Evolutionary conservation across 2,329 filamentous ascomycete species (phyloP).

Genomic region (Colletotrichum godetiae): DNA sequence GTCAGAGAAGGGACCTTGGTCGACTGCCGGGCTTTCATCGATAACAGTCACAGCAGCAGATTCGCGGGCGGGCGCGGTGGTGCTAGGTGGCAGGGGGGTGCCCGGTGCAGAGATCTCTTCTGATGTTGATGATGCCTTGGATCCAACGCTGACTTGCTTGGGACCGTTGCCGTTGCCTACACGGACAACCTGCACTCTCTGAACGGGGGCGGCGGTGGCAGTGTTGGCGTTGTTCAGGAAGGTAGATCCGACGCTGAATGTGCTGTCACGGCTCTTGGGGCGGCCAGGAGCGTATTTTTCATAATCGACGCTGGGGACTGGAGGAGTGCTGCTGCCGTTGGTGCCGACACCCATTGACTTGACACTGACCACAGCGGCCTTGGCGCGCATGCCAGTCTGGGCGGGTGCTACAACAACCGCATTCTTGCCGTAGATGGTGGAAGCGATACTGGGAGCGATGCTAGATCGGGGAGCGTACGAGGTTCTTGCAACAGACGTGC

Average conservation of each 20-base stretch:
- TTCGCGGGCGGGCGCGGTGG: constrained; percentile 45
- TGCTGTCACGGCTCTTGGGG: constrained; percentile 66
- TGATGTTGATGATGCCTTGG: constrained; percentile 44
- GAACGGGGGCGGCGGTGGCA: constrained; percentile 65
- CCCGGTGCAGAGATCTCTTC: constrained; percentile 25
- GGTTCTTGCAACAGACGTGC: constrained; percentile 69
- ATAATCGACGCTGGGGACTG: constrained; percentile 78
- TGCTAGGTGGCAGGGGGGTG: constrained; percentile 30
- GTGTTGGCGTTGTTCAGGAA: constrained; percentile 74
- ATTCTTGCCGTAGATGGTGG: constrained; percentile 93
- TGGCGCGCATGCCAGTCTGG: constrained; percentile 87
- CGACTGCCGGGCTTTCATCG: constrained; percentile 56
- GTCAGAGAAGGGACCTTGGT: constrained; percentile 71
- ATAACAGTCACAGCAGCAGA: constrained; percentile 61
- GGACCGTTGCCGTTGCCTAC: constrained; percentile 58
- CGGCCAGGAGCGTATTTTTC: constrained; percentile 63
- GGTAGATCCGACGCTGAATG: constrained; percentile 76
- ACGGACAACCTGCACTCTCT: constrained; percentile 68
- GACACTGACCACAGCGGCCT: constrained; percentile 93
- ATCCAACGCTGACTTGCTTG: constrained; percentile 57
- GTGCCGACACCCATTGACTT: constrained; percentile 73
- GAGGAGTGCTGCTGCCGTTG: constrained; percentile 69
- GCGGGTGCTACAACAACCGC: constrained; percentile 85
- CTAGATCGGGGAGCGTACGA: constrained; percentile 74
- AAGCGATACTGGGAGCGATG: constrained; percentile 88